Percentiles rank a stretch among this genome's conserved stretches.
These are phyloP conservation scores for Pelargonium nanum DNA, from an alignment of 345 rosid species.

Conservation along the genomic window DNA sequence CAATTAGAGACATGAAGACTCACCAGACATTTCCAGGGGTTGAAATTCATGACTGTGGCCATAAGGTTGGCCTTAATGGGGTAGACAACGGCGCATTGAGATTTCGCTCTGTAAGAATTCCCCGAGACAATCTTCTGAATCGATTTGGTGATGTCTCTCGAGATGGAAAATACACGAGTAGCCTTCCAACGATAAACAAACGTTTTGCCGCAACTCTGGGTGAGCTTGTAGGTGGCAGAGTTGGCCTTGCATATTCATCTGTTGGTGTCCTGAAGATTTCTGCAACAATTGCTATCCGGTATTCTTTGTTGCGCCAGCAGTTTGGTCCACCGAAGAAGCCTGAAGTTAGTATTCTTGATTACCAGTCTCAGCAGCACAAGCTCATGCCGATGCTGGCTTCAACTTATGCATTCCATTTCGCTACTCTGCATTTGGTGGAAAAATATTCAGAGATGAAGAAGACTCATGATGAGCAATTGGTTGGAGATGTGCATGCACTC, in stretches of 20 bases:
- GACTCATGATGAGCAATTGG: conserved; percentile 64
- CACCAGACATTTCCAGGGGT: conserved; percentile 82
- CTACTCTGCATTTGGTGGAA: conserved; percentile 62
- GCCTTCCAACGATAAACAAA: conserved; percentile 83
- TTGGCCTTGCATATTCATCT: conserved; percentile 80
- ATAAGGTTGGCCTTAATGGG: conserved; percentile 89
- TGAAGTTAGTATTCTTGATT: conserved; percentile 93
- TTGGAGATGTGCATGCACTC: conserved; percentile 85
- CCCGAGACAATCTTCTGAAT: conserved; percentile 91
- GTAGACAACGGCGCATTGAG: conserved; percentile 97
- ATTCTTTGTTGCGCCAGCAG: conserved; percentile 85
- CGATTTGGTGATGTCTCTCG: conserved; percentile 91
- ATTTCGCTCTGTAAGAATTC: conserved; percentile 75
- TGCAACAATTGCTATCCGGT: conserved; percentile 72
- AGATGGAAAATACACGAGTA: conserved; percentile 90
- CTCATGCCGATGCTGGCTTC: conserved; percentile 99
- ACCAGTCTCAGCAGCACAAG: conserved; percentile 98
- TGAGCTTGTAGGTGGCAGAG: conserved; percentile 98
- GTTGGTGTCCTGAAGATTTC: conserved; percentile 79
- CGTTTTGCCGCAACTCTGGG: conserved; percentile 94
- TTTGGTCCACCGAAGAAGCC: conserved; percentile 96
- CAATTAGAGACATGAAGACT: conserved; percentile 73
- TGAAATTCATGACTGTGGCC: conserved; percentile 93
- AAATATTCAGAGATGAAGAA: conserved; percentile 75
- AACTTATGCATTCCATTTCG: conserved; percentile 87